phyloP scores from a whole-genome alignment of 2,329 filamentous ascomycete genomes.

The Beauveria brongniartii region DNA sequence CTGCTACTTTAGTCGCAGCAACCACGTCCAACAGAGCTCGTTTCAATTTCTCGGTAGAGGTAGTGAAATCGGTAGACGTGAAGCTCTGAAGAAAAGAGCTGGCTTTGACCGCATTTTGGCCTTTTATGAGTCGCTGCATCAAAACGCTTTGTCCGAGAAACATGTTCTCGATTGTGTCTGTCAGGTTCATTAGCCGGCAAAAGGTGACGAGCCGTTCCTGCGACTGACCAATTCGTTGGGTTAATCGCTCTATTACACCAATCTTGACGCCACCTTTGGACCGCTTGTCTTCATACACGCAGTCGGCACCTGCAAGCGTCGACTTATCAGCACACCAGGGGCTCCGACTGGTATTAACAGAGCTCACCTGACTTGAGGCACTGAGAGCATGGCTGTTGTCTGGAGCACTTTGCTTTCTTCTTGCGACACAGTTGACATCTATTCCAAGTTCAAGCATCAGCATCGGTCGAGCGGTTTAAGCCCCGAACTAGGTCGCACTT shows the following conservation, averaged over 20 bases:
- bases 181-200: conserved; percentile 12
- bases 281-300: conserved; percentile 26
- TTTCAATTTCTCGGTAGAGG: not conserved
- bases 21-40: not conserved
- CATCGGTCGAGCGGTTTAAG: not conserved
- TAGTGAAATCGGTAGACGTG: not conserved
- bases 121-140: conserved; percentile 26
- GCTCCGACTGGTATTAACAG: not conserved
- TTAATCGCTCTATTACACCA: conserved; percentile 27
- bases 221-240: conserved; percentile 22
- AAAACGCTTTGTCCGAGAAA: conserved; percentile 29
- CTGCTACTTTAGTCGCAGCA: not conserved
- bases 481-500: not conserved
- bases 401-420: conserved; percentile 36
- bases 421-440: conserved; percentile 34
- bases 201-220: conserved; percentile 3
- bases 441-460: not conserved
- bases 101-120: not conserved
- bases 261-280: conserved; percentile 26
- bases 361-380: conserved; percentile 25
- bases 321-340: not conserved
- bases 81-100: not conserved
- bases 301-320: conserved; percentile 18
- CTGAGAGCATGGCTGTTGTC: conserved; percentile 34
- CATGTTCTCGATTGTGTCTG: conserved; percentile 27